phyloP scores from a whole-genome alignment of 2,329 filamentous ascomycete genomes.

The Botryotinia convoluta region DNA sequence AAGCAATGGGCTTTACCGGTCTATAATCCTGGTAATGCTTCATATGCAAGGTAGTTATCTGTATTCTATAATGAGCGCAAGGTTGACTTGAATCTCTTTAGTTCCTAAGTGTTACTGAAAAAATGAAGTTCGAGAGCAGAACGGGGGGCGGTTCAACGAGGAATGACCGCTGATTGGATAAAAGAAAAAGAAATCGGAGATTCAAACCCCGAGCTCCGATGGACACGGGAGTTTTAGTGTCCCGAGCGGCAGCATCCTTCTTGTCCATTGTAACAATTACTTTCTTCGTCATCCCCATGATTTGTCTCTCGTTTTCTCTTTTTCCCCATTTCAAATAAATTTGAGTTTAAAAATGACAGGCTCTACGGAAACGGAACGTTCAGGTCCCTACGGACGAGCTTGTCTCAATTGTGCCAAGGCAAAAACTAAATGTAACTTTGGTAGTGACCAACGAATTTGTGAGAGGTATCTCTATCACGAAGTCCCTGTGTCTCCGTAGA shows the following conservation, averaged over 20 bases:
- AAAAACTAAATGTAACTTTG: slow-evolving; percentile 14
- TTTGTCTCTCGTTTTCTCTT: background rate
- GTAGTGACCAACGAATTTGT: slow-evolving; percentile 8
- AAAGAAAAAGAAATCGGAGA: background rate
- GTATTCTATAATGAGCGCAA: background rate
- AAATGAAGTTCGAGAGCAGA: background rate
- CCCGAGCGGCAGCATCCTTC: background rate
- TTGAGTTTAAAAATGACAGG: background rate
- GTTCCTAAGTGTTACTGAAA: background rate
- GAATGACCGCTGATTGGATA: background rate
- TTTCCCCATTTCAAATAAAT: background rate
- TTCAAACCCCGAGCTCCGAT: background rate
- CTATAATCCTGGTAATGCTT: background rate
- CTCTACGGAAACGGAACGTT: slow-evolving; percentile 10
- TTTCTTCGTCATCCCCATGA: background rate
- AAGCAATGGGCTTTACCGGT: background rate
- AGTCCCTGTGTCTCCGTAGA: background rate
- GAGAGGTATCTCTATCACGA: slow-evolving; percentile 1
- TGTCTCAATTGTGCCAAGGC: slow-evolving; percentile 15
- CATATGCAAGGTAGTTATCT: background rate
- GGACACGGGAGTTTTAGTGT: background rate
- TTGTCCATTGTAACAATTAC: background rate
- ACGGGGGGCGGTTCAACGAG: background rate
- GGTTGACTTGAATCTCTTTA: background rate
- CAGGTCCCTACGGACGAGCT: slow-evolving; percentile 7